A percentile compares a stretch with the other conserved stretches of the same genome.
These are phyloP conservation scores for Carex arenaria DNA, from an alignment of 202 grass and related monocot species.

Conservation along the genomic window DNA sequence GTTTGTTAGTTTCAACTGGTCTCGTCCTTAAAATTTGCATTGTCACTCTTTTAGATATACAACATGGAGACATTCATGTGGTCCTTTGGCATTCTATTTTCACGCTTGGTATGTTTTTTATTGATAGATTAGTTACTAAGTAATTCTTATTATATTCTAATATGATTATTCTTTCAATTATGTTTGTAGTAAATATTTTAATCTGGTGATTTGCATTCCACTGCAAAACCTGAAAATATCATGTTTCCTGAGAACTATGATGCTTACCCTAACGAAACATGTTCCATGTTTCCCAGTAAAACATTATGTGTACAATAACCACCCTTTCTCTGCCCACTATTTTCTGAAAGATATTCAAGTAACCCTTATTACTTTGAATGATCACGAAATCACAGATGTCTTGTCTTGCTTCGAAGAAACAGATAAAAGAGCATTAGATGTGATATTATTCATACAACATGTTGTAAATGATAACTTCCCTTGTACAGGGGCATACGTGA, in stretches of 20 bases:
- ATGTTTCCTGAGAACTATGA: neutral
- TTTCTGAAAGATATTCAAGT: constrained; percentile 9
- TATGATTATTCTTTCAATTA: constrained; percentile 19
- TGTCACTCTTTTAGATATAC: constrained; percentile 55
- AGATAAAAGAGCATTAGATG: neutral
- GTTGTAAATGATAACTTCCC: neutral
- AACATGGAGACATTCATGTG: constrained; percentile 87
- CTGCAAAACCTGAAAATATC: neutral
- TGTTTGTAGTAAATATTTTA: neutral
- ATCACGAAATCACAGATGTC: neutral
- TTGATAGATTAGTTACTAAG: neutral
- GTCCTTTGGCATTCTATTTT: constrained; percentile 99
- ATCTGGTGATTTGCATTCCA: neutral
- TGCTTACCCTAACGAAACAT: neutral
- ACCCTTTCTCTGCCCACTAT: neutral
- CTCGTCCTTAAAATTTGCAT: constrained; percentile 4
- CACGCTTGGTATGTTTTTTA: constrained; percentile 68
- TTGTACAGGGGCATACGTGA: neutral
- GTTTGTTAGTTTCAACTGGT: constrained; percentile 14
- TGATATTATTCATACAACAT: neutral
- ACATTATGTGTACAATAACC: neutral
- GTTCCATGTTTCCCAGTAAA: neutral
- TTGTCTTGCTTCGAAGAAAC: neutral
- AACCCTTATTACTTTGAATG: constrained; percentile 2
- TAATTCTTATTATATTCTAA: constrained; percentile 14